Conservation (phyloP, 78 protist species). For the Dictyostelium intermedium region DNA sequence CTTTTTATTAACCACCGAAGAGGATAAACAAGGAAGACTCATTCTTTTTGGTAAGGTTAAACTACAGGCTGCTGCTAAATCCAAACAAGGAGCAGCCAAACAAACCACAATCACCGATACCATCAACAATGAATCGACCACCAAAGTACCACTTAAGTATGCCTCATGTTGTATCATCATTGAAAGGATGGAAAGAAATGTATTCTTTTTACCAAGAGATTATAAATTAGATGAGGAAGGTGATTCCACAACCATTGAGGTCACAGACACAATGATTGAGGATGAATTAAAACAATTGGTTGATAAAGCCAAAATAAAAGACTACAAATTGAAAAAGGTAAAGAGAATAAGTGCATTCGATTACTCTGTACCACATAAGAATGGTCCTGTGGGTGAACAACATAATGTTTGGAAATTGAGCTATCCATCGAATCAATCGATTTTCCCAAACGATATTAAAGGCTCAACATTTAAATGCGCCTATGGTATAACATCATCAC, state of each 20-base stretch:
- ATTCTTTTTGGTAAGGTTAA: conserved; percentile 57
- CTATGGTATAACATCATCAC: conserved; percentile 87
- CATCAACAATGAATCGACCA: background rate
- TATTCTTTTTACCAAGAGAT: conserved; percentile 62
- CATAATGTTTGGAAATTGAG: conserved; percentile 8
- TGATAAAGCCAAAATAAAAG: background rate
- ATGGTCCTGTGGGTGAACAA: background rate
- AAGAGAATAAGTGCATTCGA: conserved; percentile 37
- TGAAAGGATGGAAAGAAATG: conserved; percentile 55
- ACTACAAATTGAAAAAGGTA: conserved; percentile 17
- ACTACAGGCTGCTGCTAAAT: background rate
- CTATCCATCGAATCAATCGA: conserved; percentile 1
- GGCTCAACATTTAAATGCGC: conserved; percentile 53
- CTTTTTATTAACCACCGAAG: conserved; percentile 23
- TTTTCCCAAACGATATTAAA: conserved; percentile 16
- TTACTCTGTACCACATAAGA: conserved; percentile 14
- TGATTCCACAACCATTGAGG: conserved; percentile 24
- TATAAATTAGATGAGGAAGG: conserved; percentile 10
- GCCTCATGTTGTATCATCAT: conserved; percentile 25
- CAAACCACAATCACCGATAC: background rate
- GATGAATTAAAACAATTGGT: background rate
- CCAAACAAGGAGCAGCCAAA: no score
- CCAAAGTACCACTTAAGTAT: background rate
- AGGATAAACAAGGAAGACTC: conserved; percentile 58
- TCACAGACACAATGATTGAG: conserved; percentile 8